A percentile compares a stretch with the other conserved stretches of the same genome.
Evolutionary conservation across 2,329 filamentous ascomycete genomes (phyloP).

Genomic region (Dissoconium aciculare): DNA sequence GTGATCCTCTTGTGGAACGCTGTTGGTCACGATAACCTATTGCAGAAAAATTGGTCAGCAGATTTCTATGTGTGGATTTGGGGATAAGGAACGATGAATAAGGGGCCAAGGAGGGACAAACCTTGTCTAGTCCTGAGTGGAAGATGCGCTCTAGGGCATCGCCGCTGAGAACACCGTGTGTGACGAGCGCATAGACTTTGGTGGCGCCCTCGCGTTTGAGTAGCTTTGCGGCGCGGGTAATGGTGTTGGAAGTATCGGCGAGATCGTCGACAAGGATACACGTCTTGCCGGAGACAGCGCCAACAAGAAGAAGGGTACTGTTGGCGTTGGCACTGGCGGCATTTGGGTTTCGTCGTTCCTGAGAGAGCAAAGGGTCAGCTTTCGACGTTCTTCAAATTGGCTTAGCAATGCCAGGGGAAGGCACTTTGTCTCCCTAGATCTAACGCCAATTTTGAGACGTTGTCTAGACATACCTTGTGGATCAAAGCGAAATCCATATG

Average conservation of each 20-base stretch:
- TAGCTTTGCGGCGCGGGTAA: conserved; percentile 90
- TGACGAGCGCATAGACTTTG: conserved; percentile 79
- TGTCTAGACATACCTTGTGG: conserved; percentile 72
- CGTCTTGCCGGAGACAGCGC: conserved; percentile 63
- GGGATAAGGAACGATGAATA: no score
- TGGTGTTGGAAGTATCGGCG: conserved; percentile 91
- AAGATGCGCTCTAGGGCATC: conserved; percentile 92
- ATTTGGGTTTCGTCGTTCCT: conserved; percentile 83
- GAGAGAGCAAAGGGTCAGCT: conserved; percentile 9
- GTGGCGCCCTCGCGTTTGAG: conserved; percentile 85
- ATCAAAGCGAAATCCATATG: conserved; percentile 95
- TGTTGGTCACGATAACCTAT: conserved; percentile 77
- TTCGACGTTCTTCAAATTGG: no score
- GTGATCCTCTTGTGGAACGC: conserved; percentile 77
- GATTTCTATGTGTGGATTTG: neutral
- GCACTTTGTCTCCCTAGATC: no score
- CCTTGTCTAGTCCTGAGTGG: conserved; percentile 75
- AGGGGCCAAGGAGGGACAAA: no score
- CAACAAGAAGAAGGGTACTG: conserved; percentile 85
- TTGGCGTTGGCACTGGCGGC: conserved; percentile 53
- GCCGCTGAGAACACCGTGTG: conserved; percentile 87
- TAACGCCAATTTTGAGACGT: no score
- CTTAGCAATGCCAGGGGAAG: no score
- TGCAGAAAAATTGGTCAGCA: neutral
- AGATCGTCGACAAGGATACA: conserved; percentile 91